Conservation (phyloP, 352 stramenopile genomes). For the Pythium apleroticum region DNA sequence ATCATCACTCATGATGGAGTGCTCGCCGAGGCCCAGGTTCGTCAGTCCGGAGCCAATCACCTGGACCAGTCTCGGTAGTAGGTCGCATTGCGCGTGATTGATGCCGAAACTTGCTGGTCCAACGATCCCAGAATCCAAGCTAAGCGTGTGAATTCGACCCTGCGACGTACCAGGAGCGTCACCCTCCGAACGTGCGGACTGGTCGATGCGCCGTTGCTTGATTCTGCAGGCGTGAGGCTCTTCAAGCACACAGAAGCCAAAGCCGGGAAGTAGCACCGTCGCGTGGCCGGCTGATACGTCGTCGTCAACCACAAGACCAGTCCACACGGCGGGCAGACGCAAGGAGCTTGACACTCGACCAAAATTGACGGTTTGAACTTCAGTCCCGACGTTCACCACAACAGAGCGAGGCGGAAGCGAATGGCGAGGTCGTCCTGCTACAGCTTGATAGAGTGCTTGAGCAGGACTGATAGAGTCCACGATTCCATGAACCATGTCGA, state of each 20-base stretch:
- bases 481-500: not conserved
- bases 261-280: not conserved
- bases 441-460: not conserved
- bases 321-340: not conserved
- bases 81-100: not conserved
- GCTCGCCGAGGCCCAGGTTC: not conserved
- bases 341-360: not conserved
- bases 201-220: not conserved
- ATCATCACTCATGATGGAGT: not conserved
- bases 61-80: not conserved
- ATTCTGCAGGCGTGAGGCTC: not conserved
- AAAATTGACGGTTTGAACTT: too few relatives aligned
- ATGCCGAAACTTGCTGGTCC: not conserved
- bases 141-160: not conserved
- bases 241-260: not conserved
- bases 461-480: not conserved
- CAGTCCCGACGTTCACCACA: not conserved
- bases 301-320: not conserved
- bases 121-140: not conserved
- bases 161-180: too few relatives aligned
- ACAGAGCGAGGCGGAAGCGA: not conserved
- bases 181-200: too few relatives aligned
- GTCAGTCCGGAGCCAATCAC: not conserved
- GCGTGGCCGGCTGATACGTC: too few relatives aligned
- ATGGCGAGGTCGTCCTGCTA: not conserved